Conservation (phyloP, 768 basidiomycete species). For the Stropharia rugosoannulata region DNA sequence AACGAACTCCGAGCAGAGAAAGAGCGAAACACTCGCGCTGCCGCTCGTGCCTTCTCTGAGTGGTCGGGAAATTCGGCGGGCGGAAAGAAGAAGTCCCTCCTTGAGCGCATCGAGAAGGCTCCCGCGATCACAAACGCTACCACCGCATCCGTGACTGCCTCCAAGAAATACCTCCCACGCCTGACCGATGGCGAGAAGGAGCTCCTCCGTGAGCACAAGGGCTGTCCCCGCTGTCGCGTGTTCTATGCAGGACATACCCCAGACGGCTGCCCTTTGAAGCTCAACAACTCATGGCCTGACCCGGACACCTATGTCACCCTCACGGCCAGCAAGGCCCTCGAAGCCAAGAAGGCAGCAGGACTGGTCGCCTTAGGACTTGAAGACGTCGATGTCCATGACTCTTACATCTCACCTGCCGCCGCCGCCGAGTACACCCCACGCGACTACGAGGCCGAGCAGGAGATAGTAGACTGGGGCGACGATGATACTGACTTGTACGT, state of each 20-base stretch:
- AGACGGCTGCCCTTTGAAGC: neutral
- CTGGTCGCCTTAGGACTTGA: neutral
- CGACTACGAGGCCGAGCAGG: neutral
- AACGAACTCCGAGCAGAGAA: neutral
- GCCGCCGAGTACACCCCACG: neutral
- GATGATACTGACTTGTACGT: too few species aligned
- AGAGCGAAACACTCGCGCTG: neutral
- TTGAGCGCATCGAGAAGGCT: neutral
- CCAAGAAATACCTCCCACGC: neutral
- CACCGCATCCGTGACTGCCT: neutral
- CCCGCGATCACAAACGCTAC: neutral
- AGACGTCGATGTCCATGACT: neutral
- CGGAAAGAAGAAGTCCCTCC: neutral
- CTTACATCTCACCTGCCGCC: neutral
- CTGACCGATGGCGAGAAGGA: neutral
- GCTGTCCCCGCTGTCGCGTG: neutral
- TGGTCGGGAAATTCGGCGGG: neutral
- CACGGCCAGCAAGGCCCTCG: neutral
- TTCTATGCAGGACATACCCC: neutral
- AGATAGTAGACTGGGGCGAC: neutral
- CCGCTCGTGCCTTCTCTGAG: neutral
- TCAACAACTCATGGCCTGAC: neutral
- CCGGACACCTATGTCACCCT: neutral
- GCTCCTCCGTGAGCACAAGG: neutral
- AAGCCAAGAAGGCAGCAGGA: neutral